Evolutionary conservation across 2,329 filamentous ascomycete species (phyloP).

Genomic region (Phialophora chinensis): DNA sequence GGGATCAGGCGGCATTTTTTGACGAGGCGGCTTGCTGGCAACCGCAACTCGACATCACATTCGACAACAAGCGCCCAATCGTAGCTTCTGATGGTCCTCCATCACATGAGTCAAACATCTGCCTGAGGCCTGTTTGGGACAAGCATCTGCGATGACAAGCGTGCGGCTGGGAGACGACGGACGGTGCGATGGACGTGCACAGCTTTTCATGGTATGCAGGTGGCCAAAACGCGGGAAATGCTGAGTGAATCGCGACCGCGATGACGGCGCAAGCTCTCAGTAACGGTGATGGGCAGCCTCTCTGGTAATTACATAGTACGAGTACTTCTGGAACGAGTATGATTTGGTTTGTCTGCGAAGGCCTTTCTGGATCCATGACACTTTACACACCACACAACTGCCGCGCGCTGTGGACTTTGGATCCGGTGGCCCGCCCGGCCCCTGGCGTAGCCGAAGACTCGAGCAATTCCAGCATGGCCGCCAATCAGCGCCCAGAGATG

Average conservation of each 20-base stretch:
- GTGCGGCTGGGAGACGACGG: neutral
- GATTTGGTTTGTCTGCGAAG: neutral
- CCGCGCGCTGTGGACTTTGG: constrained; percentile 11
- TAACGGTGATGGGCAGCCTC: neutral
- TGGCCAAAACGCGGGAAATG: neutral
- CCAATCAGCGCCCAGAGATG: constrained; percentile 20
- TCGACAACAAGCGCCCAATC: constrained; percentile 22
- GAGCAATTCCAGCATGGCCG: constrained; percentile 10
- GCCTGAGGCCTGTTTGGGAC: constrained; percentile 20
- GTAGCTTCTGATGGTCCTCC: constrained; percentile 14
- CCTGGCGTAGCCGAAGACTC: constrained; percentile 15
- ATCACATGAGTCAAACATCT: constrained; percentile 20
- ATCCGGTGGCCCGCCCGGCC: constrained; percentile 22
- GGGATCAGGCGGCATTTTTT: constrained; percentile 22
- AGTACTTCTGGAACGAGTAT: neutral
- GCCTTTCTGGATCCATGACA: neutral
- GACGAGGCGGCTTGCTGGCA: constrained; percentile 21
- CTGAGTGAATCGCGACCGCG: neutral
- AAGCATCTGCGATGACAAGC: neutral
- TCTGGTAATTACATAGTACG: neutral
- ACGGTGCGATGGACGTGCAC: neutral
- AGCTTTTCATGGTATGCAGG: neutral
- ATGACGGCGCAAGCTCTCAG: neutral
- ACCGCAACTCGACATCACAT: constrained; percentile 14
- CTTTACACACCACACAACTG: constrained; percentile 1